Evolutionary conservation across 2,329 filamentous ascomycete genomes (phyloP), one percentile per base, ranked within the genome.

Genomic region (Raffaelea albimanens): DNA sequence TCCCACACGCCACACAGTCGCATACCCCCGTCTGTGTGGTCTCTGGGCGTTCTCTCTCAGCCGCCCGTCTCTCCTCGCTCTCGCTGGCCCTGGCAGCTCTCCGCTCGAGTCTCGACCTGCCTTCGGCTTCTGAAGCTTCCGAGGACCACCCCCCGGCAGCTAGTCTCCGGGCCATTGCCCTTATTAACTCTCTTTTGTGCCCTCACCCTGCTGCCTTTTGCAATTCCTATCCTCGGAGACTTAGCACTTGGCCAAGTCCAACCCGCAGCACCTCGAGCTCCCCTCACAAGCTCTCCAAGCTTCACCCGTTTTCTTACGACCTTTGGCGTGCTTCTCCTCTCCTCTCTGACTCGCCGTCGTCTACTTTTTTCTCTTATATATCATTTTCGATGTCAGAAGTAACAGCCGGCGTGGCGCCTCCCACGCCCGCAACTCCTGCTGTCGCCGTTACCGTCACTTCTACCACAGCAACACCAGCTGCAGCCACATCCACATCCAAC

Each of bases 371-470:
- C 43, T 23, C n/a, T n/a, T 19, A 33, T 23, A 43, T 3, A 19
- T 8, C 11, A 8, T 10, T 43, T 25, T 44, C 42, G 43, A 53
- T 53, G 52, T 50, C 50, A 18, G 50, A 53, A 43, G 52, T 45
- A 46, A 34, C 44, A 45, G 23, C 43, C 18, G 50, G 42, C 45
- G 47, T 33, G 29, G 44, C 47, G 40, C 39, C 50, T 42, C 45
- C 45, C 13, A 38, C 46, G 22, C 40, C 46, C 25, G 40, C 48
- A 13, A 31, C 21, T 14, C 10, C 19, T 21, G 2, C 16, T n/a
- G n/a, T n/a, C 18, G 22, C 13, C 44, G 16, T 21, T 29, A 13
- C 25, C 25, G 25, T 14, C 8, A 13, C 13, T 21, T 19, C 25
- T 10, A 34, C 8, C 46, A 38, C 23, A 31, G 10, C 31, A 29